phyloP scores from a whole-genome alignment of 371 early-diverging fungal species.

The Funneliformis caledonium region DNA sequence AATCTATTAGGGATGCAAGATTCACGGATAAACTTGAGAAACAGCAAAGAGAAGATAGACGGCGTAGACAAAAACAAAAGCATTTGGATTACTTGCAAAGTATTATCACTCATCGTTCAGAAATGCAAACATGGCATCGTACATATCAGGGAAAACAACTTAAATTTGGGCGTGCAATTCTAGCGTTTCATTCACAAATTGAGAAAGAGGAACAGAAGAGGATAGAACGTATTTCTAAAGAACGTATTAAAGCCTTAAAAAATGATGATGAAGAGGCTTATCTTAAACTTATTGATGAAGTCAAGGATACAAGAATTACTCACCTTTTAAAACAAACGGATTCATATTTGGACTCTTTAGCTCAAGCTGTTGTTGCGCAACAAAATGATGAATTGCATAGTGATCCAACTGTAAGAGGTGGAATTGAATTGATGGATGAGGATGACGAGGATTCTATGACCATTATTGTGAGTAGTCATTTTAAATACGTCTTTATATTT shows the following conservation, averaged over 20 bases:
- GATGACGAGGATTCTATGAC: neutral
- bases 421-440: constrained; percentile 52
- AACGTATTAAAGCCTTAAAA: constrained; percentile 93
- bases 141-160: constrained; percentile 66
- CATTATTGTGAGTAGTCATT: neutral
- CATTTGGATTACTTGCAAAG: constrained; percentile 77
- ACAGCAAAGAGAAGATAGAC: constrained; percentile 86
- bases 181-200: constrained; percentile 76
- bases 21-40: constrained; percentile 91
- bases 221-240: constrained; percentile 78
- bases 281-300: constrained; percentile 88
- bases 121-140: constrained; percentile 72
- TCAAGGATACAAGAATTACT: constrained; percentile 92
- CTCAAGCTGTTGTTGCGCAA: constrained; percentile 79
- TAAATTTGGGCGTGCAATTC: constrained; percentile 77
- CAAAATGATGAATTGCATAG: constrained; percentile 66
- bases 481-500: neutral
- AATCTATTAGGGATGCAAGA: constrained; percentile 85
- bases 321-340: constrained; percentile 89
- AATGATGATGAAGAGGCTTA: constrained; percentile 96
- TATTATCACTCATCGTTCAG: constrained; percentile 77
- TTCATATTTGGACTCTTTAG: constrained; percentile 79
- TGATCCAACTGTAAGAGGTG: constrained; percentile 49
- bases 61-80: constrained; percentile 82
- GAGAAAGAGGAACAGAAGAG: constrained; percentile 93